phyloP scores from a whole-genome alignment of 257 asterid genomes.

The Solanum sejunctum region DNA sequence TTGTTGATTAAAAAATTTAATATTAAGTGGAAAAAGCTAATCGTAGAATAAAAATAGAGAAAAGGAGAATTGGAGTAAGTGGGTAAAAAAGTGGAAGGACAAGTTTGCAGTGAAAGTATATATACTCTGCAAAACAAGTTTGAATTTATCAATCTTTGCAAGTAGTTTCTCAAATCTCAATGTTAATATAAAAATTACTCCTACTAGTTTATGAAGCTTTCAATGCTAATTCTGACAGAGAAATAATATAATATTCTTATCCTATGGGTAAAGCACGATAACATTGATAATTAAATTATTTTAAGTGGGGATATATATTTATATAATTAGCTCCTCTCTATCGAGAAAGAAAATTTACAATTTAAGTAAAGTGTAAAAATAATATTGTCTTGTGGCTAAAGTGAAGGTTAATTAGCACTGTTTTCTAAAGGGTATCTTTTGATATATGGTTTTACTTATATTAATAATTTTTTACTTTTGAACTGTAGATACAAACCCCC shows the following conservation, averaged over 20 bases:
- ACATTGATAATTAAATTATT: background rate
- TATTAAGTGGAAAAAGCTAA: background rate
- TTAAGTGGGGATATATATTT: background rate
- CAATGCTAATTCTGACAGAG: slow-evolving; percentile 39
- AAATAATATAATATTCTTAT: background rate
- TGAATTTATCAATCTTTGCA: background rate
- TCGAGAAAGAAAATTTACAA: background rate
- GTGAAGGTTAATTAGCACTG: slow-evolving; percentile 18
- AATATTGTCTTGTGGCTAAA: slow-evolving; percentile 13
- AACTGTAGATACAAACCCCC: background rate
- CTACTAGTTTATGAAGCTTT: background rate
- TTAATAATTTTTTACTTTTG: background rate
- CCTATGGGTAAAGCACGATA: background rate
- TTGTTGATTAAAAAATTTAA: background rate
- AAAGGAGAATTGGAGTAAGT: background rate
- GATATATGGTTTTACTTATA: background rate
- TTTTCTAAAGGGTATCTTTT: slow-evolving; percentile 14
- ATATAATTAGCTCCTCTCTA: background rate
- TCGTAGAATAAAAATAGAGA: background rate
- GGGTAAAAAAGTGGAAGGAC: background rate
- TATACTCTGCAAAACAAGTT: background rate
- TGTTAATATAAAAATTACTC: background rate
- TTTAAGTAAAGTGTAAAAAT: background rate
- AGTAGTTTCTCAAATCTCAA: background rate
- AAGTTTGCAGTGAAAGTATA: background rate